Percentiles rank a stretch among this genome's conserved stretches.
phyloP scores from a whole-genome alignment of 768 basidiomycete genomes.

The Suillus bovinus region DNA sequence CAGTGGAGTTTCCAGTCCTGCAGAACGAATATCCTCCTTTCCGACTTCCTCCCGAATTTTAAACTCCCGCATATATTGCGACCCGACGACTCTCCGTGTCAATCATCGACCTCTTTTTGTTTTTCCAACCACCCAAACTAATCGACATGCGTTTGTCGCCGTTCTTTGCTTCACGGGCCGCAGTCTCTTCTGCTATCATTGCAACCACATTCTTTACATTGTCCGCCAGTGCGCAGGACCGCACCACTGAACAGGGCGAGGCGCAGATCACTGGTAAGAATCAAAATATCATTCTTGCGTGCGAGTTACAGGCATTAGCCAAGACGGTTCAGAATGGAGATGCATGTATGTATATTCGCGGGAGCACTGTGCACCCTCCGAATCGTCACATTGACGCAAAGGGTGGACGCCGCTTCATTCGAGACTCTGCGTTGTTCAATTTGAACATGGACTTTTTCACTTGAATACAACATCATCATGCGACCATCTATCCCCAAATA shows the following conservation, averaged over 20 bases:
- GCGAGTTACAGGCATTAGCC: neutral
- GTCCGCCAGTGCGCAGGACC: conserved; percentile 25
- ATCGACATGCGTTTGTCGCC: conserved; percentile 21
- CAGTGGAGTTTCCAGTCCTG: neutral
- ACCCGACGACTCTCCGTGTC: neutral
- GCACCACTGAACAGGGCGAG: conserved; percentile 37
- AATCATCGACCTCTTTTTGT: neutral
- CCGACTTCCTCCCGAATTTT: conserved; percentile 5
- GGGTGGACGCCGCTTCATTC: neutral
- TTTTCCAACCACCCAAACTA: neutral
- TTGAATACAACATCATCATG: neutral
- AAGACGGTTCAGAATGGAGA: too few relatives aligned
- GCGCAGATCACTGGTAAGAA: conserved; percentile 38
- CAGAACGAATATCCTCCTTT: neutral
- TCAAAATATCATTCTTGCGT: neutral
- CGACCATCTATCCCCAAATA: neutral
- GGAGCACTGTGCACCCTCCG: neutral
- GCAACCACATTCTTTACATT: conserved; percentile 9
- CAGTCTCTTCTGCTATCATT: conserved; percentile 11
- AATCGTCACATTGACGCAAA: neutral
- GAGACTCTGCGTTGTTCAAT: neutral
- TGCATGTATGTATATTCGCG: too few relatives aligned
- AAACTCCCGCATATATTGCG: conserved; percentile 1
- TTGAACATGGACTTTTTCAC: neutral
- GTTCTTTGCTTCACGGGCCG: conserved; percentile 15